Conservation (phyloP, 345 rosid genomes). For the Salix purpurea region DNA sequence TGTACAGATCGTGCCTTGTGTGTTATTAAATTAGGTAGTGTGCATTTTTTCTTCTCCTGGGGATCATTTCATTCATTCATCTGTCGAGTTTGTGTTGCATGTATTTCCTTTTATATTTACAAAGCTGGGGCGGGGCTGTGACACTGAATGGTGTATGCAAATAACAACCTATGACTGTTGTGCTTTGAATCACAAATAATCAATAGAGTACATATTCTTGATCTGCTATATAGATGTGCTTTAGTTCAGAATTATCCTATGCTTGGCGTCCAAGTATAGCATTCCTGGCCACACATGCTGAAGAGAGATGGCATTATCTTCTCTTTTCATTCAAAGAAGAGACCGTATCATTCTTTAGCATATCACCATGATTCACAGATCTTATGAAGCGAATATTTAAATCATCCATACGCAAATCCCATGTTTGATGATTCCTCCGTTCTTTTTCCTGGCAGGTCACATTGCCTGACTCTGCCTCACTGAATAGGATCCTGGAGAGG, state of each 20-base stretch:
- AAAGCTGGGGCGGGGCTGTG: background rate
- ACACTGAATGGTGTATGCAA: background rate
- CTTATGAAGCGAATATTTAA: background rate
- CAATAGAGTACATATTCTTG: background rate
- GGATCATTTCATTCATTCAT: slow-evolving; percentile 11
- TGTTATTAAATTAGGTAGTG: background rate
- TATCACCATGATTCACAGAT: background rate
- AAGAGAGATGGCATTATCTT: background rate
- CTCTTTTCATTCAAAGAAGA: background rate
- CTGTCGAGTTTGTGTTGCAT: background rate
- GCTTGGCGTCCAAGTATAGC: background rate
- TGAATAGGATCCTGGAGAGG: background rate
- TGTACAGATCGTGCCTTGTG: slow-evolving; percentile 6
- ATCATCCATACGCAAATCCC: background rate
- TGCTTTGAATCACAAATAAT: slow-evolving; percentile 1
- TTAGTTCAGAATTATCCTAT: background rate
- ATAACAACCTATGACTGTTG: slow-evolving; percentile 3
- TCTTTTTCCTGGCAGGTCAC: background rate
- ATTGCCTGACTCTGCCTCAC: background rate
- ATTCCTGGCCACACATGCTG: background rate
- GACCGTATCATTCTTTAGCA: background rate
- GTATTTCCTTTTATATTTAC: background rate
- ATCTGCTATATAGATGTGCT: background rate
- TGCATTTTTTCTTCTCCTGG: background rate
- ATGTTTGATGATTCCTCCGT: background rate